Conservation (phyloP, 2,329 filamentous ascomycete genomes). For the Trichoderma harzianum region DNA sequence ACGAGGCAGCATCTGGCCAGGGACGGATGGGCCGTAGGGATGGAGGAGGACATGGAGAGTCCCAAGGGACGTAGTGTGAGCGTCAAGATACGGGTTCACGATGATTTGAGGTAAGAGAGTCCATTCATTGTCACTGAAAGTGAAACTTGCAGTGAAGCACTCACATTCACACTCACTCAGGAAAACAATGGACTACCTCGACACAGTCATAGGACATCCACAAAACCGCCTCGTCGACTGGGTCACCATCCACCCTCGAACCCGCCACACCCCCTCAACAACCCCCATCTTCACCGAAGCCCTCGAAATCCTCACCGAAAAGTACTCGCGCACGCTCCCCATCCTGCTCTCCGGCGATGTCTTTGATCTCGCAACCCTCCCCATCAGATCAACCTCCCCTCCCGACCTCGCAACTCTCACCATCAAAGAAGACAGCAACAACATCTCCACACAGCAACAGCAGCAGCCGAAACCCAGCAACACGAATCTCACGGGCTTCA, state of each 20-base stretch:
- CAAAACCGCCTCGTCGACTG: conserved; percentile 58
- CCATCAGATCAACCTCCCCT: conserved; percentile 34
- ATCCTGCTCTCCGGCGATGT: conserved; percentile 68
- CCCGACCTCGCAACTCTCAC: conserved; percentile 34
- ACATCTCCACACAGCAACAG: background rate
- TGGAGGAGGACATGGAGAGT: conserved; percentile 41
- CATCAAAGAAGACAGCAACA: conserved; percentile 22
- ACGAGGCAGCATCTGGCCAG: conserved; percentile 49
- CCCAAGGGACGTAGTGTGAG: conserved; percentile 57
- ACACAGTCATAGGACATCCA: conserved; percentile 55
- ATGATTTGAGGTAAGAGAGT: conserved; percentile 50
- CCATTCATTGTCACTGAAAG: background rate
- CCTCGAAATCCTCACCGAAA: conserved; percentile 52
- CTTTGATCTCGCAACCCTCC: conserved; percentile 53
- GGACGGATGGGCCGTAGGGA: conserved; percentile 52
- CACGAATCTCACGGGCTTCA: conserved; percentile 59
- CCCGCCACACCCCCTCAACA: conserved; percentile 57
- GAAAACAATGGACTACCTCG: conserved; percentile 59
- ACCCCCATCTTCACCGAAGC: conserved; percentile 60
- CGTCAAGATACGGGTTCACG: conserved; percentile 68
- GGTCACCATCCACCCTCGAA: conserved; percentile 68
- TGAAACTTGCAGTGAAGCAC: background rate
- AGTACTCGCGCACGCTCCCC: conserved; percentile 54
- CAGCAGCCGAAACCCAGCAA: conserved; percentile 31
- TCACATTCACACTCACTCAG: conserved; percentile 21